Evolutionary conservation across 352 stramenopile species (phyloP).

Genomic region (Phytophthora citricola): DNA sequence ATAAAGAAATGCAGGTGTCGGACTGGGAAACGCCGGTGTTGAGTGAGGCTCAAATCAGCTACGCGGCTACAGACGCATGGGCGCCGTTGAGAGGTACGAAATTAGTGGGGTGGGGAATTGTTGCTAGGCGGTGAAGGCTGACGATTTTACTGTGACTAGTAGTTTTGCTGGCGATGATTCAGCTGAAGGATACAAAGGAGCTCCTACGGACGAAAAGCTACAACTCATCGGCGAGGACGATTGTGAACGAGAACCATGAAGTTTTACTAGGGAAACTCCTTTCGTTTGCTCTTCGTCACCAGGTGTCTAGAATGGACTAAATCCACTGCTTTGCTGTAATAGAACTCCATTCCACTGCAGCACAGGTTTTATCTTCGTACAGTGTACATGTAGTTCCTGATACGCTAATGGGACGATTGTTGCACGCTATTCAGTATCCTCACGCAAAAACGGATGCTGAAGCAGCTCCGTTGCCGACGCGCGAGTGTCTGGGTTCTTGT

Average conservation of each 20-base stretch:
- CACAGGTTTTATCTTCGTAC: too few relatives aligned
- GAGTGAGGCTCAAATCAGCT: conserved; percentile 76
- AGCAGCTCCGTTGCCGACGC: conserved; percentile 90
- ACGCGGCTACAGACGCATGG: conserved; percentile 85
- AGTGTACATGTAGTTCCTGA: too few relatives aligned
- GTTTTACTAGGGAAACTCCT: conserved; percentile 61
- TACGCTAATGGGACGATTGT: too few relatives aligned
- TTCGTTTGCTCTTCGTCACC: conserved; percentile 41
- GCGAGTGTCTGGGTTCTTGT: conserved; percentile 68
- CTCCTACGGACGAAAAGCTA: conserved; percentile 77
- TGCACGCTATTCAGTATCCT: background rate
- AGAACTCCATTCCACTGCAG: conserved; percentile 7
- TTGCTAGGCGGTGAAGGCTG: background rate
- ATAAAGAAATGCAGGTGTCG: conserved; percentile 89
- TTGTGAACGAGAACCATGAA: conserved; percentile 50
- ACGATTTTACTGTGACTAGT: conserved; percentile 5
- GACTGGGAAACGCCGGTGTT: conserved; percentile 79
- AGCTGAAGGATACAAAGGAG: conserved; percentile 62
- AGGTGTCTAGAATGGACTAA: conserved; percentile 24
- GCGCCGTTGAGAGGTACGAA: conserved; percentile 68
- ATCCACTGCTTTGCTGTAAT: conserved; percentile 1
- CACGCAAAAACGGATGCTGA: conserved; percentile 51
- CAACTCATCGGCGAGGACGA: conserved; percentile 45
- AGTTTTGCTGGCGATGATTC: conserved; percentile 84
- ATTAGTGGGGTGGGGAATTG: background rate